Evolutionary conservation across 2,329 filamentous ascomycete genomes (phyloP), one percentile per base, ranked within the genome.

Genomic region (Leptographium flavum): DNA sequence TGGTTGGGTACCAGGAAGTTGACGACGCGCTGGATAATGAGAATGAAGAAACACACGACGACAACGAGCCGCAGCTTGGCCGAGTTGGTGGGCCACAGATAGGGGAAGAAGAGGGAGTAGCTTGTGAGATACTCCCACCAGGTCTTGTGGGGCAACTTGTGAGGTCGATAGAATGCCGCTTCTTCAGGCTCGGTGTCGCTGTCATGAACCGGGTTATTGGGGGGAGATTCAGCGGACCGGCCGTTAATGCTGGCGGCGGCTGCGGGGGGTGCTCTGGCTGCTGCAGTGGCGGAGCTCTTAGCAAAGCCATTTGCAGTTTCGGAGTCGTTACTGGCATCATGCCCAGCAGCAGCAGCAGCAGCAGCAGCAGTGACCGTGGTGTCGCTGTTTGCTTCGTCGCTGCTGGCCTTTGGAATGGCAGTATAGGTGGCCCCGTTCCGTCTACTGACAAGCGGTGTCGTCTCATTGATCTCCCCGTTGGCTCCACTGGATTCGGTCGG

Each of bases 71-170:
- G 82, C 45, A 98, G 69, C 51, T 70, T 73, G 5, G 58, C 37
- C 32, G 86, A 80, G 57, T 90, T 90, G 56, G 80, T 83, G 1
- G 92, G 92, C 92, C 92, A 98, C 47, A 96, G 76, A 58, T 96
- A 98, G 0, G 88, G 90, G 60, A 96, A 93, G 64, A 98, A 94
- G 43, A 95, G 70, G 13, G 82, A 84, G 62, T 96, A 98, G 39
- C 90, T 87, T 51, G 82, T 80, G 49, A 95, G 68, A 60, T 98
- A 98, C 58, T 96, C 88, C 79, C 84, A 94, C 92, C 92, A 98
- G 43, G 81, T 92, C 53, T 84, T 87, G 54, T 84, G 83, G 3
- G 87, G 88, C 9, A 87, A 75, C 52, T 86, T 90, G 32, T 83
- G 82, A 2, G 88, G 88, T 54, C 90, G 82, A 60, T 93, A 93